Percentiles rank a stretch among this genome's conserved stretches.
Conservation (phyloP, 345 rosid genomes). For the Eucalyptus melliodora region DNA sequence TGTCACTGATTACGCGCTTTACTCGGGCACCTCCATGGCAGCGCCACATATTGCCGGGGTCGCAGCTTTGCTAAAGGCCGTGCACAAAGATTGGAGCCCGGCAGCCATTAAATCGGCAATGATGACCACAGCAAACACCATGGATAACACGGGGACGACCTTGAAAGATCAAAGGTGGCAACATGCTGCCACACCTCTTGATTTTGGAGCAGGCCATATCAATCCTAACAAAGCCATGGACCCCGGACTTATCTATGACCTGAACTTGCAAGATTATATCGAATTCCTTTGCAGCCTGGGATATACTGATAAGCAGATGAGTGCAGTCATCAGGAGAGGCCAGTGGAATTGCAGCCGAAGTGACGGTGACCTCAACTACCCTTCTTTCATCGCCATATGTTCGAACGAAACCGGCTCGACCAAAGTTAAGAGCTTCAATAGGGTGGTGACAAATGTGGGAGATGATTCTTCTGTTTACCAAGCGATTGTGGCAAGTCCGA, state of each 20-base stretch:
- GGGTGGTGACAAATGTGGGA: conserved; percentile 16
- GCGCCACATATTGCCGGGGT: conserved; percentile 52
- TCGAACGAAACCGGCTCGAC: not conserved
- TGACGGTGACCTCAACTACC: not conserved
- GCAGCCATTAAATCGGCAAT: conserved; percentile 34
- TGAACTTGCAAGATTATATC: conserved; percentile 17
- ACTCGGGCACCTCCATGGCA: conserved; percentile 39
- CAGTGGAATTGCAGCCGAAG: conserved; percentile 16
- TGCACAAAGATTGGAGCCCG: conserved; percentile 25
- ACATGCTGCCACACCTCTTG: conserved; percentile 21
- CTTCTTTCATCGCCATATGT: not conserved
- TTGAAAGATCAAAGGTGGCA: conserved; percentile 1
- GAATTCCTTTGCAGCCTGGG: conserved; percentile 21
- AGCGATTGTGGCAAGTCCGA: not conserved
- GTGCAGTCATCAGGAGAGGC: conserved; percentile 6
- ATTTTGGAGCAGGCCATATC: conserved; percentile 26
- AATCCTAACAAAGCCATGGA: conserved; percentile 30
- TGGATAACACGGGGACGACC: conserved; percentile 1
- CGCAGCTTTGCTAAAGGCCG: conserved; percentile 37
- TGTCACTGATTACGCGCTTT: conserved; percentile 16
- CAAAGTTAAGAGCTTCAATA: conserved; percentile 2
- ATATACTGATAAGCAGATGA: conserved; percentile 20
- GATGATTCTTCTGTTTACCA: conserved; percentile 3
- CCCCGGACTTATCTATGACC: conserved; percentile 30
- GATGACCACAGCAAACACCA: conserved; percentile 29